Evolutionary conservation across 1,139 yeast species (phyloP).

Genomic region (Taphrina wiesneri): DNA sequence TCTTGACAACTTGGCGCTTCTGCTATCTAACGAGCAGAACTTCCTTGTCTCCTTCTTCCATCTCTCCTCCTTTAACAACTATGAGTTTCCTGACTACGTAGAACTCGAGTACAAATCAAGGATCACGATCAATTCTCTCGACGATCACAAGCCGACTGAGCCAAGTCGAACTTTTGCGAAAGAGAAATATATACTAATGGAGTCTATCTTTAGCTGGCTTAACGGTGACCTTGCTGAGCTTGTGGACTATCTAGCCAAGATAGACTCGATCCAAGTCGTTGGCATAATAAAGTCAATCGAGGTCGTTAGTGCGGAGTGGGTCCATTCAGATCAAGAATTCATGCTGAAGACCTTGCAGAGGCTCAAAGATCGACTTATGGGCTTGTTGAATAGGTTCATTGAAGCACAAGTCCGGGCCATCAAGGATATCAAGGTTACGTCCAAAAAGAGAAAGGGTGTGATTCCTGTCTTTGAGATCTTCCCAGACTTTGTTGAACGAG

Average conservation of each 20-base stretch:
- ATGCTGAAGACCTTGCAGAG: constrained; percentile 57
- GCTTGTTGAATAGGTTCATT: constrained; percentile 62
- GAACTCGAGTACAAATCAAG: constrained; percentile 45
- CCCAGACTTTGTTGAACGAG: constrained; percentile 51
- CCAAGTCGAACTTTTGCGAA: constrained; percentile 59
- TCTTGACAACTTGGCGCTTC: constrained; percentile 47
- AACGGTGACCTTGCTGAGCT: constrained; percentile 51
- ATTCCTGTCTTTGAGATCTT: constrained; percentile 52
- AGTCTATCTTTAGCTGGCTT: constrained; percentile 58
- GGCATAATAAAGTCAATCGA: constrained; percentile 51
- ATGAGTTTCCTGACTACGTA: constrained; percentile 56
- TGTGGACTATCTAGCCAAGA: constrained; percentile 46
- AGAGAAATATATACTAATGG: constrained; percentile 56
- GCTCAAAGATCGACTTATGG: constrained; percentile 55
- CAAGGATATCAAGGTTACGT: constrained; percentile 55
- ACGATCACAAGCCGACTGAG: constrained; percentile 47
- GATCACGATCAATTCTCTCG: constrained; percentile 44
- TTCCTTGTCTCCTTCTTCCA: constrained; percentile 69
- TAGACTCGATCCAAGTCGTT: constrained; percentile 50
- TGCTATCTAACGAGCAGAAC: constrained; percentile 63
- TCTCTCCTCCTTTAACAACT: constrained; percentile 54
- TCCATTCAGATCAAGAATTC: constrained; percentile 67
- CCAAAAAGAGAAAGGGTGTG: constrained; percentile 50
- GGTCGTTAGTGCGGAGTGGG: constrained; percentile 46
- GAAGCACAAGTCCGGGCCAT: constrained; percentile 58